Evolutionary conservation across 768 basidiomycete species (phyloP).

Genomic region (Mycena olivaceomarginata): DNA sequence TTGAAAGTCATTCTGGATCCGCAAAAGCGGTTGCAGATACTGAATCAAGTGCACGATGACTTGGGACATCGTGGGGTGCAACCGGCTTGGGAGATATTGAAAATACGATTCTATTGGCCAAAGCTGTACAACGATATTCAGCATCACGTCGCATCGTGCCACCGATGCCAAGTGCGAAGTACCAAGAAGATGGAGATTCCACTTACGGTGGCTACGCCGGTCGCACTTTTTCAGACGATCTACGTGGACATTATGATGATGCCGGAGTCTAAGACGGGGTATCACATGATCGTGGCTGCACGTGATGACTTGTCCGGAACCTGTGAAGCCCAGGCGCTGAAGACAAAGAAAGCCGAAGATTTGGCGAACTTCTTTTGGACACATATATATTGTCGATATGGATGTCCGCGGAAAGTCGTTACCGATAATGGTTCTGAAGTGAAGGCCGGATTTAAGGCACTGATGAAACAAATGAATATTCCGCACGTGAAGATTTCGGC

Average conservation of each 20-base stretch:
- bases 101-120: no score
- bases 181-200: no score
- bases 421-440: slow-evolving; percentile 50
- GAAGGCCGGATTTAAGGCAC: slow-evolving; percentile 43
- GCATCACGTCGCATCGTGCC: slow-evolving; percentile 51
- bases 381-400: no score
- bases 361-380: slow-evolving; percentile 55
- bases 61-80: no score
- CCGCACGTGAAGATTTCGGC: no score
- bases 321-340: slow-evolving; percentile 52
- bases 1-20: no score
- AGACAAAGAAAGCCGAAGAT: slow-evolving; percentile 22
- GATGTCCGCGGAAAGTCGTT: no score
- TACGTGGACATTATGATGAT: slow-evolving; percentile 54
- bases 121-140: slow-evolving; percentile 43
- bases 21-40: no score
- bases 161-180: slow-evolving; percentile 47
- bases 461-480: slow-evolving; percentile 11
- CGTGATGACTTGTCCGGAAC: slow-evolving; percentile 54
- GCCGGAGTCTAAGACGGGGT: slow-evolving; percentile 37
- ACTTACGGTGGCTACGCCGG: no score
- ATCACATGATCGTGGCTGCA: not conserved
- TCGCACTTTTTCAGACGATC: slow-evolving; percentile 23
- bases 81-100: no score
- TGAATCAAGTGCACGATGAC: no score